Conservation (phyloP, 129 eudicot genomes). For the Helianthus annuus region HanXRQr2.0-SUNRISE NC_035437.2:170975870-170976369, state of each 20-base stretch:
- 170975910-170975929: too few species aligned
- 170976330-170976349: constrained; percentile 35
- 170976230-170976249: constrained; percentile 38
- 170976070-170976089: neutral
- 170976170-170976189: constrained; percentile 10
- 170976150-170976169: constrained; percentile 2
- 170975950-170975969: too few species aligned
- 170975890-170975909: too few species aligned
- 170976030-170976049: too few species aligned
- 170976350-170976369: constrained; percentile 44
- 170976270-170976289: constrained; percentile 38
- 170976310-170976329: constrained; percentile 33
- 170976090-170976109: constrained; percentile 8
- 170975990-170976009: too few species aligned
- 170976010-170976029: too few species aligned
- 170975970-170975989: too few species aligned
- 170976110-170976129: constrained; percentile 1
- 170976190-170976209: constrained; percentile 3
- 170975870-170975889: too few species aligned
- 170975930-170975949: too few species aligned
- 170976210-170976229: constrained; percentile 37
- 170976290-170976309: constrained; percentile 34
- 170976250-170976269: constrained; percentile 39
- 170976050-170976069: neutral
- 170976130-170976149: neutral